Conservation (phyloP, 2,329 filamentous ascomycete species). For the Aspergillus ruber region DNA sequence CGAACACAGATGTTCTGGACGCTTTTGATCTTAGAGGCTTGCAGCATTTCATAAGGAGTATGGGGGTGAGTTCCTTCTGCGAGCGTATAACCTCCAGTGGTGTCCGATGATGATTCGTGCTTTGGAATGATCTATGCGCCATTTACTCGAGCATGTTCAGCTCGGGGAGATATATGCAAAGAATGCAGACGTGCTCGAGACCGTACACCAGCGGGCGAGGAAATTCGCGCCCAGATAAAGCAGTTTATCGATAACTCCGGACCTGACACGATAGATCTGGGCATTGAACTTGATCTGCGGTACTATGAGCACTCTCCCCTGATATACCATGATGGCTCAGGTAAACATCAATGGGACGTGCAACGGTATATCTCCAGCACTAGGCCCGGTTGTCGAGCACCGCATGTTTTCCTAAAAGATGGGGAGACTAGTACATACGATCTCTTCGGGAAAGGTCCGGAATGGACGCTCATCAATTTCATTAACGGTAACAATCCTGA, state of each 20-base stretch:
- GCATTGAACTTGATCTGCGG: slow-evolving; percentile 18
- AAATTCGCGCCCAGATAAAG: background rate
- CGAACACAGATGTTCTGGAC: slow-evolving; percentile 34
- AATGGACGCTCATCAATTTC: slow-evolving; percentile 18
- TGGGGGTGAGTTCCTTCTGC: slow-evolving; percentile 17
- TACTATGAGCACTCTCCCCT: slow-evolving; percentile 12
- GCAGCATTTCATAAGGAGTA: slow-evolving; percentile 20
- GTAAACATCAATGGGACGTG: slow-evolving; percentile 11
- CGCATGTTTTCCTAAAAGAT: slow-evolving; percentile 26
- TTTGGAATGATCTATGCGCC: slow-evolving; percentile 17
- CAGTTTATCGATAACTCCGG: slow-evolving; percentile 1
- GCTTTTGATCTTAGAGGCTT: slow-evolving; percentile 30
- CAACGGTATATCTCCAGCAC: slow-evolving; percentile 22
- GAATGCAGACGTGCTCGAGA: background rate
- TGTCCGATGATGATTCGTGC: slow-evolving; percentile 19
- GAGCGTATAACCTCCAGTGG: slow-evolving; percentile 24
- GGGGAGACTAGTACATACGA: slow-evolving; percentile 20
- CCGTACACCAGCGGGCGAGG: background rate
- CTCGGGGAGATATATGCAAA: background rate
- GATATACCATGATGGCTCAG: slow-evolving; percentile 7
- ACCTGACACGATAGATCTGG: slow-evolving; percentile 11
- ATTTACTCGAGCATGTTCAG: slow-evolving; percentile 6
- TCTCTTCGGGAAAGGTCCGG: slow-evolving; percentile 14
- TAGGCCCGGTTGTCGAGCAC: slow-evolving; percentile 23
- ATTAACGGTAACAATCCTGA: background rate